Evolutionary conservation across 352 stramenopile genomes (phyloP).

Genomic region (Phytophthora melonis): DNA sequence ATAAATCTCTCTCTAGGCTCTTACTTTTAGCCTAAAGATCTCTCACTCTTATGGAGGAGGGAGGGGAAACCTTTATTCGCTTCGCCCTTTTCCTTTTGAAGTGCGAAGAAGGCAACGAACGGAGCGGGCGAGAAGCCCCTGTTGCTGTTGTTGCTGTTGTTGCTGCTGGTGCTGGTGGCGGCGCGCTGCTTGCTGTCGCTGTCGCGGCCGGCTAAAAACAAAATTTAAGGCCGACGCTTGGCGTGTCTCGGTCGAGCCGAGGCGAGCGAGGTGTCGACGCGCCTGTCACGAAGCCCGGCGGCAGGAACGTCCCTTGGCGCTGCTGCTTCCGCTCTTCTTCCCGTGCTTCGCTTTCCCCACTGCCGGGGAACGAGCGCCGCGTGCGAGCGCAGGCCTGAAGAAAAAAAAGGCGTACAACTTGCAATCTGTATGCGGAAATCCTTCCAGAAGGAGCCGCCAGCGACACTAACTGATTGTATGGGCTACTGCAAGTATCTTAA

Average conservation of each 20-base stretch:
- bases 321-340: slow-evolving; percentile 40
- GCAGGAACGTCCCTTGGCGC: slow-evolving; percentile 2
- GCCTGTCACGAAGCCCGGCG: slow-evolving; percentile 17
- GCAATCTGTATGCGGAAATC: slow-evolving; percentile 28
- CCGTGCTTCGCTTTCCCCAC: slow-evolving; percentile 37
- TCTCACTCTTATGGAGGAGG: background rate
- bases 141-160: no score
- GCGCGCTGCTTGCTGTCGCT: background rate
- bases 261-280: slow-evolving; percentile 29
- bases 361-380: slow-evolving; percentile 9
- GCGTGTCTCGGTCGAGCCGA: slow-evolving; percentile 17
- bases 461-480: slow-evolving; percentile 9
- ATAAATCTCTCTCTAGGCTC: no score
- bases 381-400: background rate
- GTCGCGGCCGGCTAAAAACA: slow-evolving; percentile 1
- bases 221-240: slow-evolving; percentile 32
- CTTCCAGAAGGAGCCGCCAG: slow-evolving; percentile 24
- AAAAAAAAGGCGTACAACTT: slow-evolving; percentile 25
- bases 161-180: no score
- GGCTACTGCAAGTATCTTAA: slow-evolving; percentile 1
- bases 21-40: background rate
- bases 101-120: slow-evolving; percentile 29
- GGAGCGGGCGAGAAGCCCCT: no score
- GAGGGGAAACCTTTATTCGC: background rate
- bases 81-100: slow-evolving; percentile 53